Evolutionary conservation across 2,329 filamentous ascomycete species (phyloP).

Genomic region (Diaporthe sp.): DNA sequence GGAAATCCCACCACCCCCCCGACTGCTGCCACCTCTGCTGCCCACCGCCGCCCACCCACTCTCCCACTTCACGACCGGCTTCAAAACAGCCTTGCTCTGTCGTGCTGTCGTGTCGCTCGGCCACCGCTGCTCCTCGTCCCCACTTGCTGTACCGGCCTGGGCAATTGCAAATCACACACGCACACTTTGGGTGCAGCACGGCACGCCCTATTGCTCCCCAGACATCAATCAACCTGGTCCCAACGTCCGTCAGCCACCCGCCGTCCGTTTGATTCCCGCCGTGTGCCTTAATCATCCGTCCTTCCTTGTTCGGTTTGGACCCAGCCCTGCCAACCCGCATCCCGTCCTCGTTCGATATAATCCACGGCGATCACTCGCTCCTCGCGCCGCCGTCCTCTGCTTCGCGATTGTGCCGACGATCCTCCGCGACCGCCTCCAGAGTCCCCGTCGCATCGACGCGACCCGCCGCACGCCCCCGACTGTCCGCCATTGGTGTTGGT

Average conservation of each 20-base stretch:
- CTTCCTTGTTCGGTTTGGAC: constrained; percentile 39
- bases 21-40: constrained; percentile 29
- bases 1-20: constrained; percentile 11
- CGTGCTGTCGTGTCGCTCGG: constrained; percentile 31
- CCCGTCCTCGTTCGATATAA: constrained; percentile 33
- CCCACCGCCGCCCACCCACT: constrained; percentile 30
- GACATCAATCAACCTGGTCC: constrained; percentile 31
- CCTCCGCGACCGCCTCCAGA: constrained; percentile 36
- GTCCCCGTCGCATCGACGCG: constrained; percentile 38
- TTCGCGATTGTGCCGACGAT: constrained; percentile 36
- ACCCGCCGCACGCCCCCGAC: constrained; percentile 33
- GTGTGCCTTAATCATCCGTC: constrained; percentile 37
- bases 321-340: constrained; percentile 37
- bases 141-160: constrained; percentile 1
- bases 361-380: constrained; percentile 37
- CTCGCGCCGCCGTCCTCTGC: constrained; percentile 35
- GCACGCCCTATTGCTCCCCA: background rate
- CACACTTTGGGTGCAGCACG: constrained; percentile 10
- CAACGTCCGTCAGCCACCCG: constrained; percentile 37
- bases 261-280: constrained; percentile 38
- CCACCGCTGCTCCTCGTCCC: constrained; percentile 19
- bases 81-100: constrained; percentile 32
- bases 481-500: constrained; percentile 35
- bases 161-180: constrained; percentile 11
- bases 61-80: constrained; percentile 29